phyloP scores from a whole-genome alignment of 140 eudicot species.

The Flaveria floridana region DNA sequence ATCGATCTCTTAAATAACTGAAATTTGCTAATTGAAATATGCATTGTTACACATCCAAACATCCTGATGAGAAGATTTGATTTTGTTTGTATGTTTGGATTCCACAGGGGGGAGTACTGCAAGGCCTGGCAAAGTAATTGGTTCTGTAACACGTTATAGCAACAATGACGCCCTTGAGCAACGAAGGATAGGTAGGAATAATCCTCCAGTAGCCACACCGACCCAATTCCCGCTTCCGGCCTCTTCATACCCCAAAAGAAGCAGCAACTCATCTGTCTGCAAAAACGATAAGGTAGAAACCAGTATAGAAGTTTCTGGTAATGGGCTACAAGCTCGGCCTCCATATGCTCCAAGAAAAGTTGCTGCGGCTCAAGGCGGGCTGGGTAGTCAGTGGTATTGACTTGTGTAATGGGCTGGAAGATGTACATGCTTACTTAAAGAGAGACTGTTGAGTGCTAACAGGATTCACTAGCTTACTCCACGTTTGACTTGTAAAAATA shows the following conservation, averaged over 20 bases:
- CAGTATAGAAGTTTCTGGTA: constrained; percentile 54
- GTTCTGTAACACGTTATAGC: constrained; percentile 65
- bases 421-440: constrained; percentile 27
- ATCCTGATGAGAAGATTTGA: neutral
- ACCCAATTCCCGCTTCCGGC: constrained; percentile 66
- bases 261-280: constrained; percentile 52
- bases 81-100: neutral
- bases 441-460: constrained; percentile 35
- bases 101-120: constrained; percentile 71
- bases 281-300: constrained; percentile 68
- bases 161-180: constrained; percentile 68
- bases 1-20: neutral
- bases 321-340: constrained; percentile 79
- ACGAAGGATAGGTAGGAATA: constrained; percentile 58
- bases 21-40: too few species aligned
- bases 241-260: constrained; percentile 69
- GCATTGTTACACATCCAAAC: too few species aligned
- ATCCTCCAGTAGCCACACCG: constrained; percentile 64
- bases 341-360: constrained; percentile 74
- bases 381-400: constrained; percentile 84
- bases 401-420: constrained; percentile 23
- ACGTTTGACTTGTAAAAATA: constrained; percentile 43
- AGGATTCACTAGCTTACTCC: constrained; percentile 28
- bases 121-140: constrained; percentile 86
- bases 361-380: constrained; percentile 82